phyloP scores from a whole-genome alignment of 371 early-diverging fungal species.

The Paraphysoderma sedebokerense region DNA sequence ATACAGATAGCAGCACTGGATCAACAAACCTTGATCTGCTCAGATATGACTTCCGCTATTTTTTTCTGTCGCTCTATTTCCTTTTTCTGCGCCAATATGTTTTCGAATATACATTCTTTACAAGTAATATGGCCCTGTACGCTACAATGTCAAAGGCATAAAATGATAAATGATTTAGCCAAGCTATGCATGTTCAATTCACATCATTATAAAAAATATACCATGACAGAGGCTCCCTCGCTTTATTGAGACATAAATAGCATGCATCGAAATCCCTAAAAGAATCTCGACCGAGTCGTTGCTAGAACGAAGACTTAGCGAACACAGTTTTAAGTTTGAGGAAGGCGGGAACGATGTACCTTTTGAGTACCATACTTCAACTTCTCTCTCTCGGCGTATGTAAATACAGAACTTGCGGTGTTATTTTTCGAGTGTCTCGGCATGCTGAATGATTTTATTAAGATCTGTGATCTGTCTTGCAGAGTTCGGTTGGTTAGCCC shows the following conservation, averaged over 20 bases:
- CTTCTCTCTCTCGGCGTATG: constrained; percentile 72
- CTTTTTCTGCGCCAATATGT: constrained; percentile 70
- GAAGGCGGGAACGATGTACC: constrained; percentile 18
- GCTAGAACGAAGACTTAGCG: constrained; percentile 16
- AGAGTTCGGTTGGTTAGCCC: too few relatives aligned
- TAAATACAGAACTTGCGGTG: constrained; percentile 86
- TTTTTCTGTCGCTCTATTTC: constrained; percentile 42
- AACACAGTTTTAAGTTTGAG: too few relatives aligned
- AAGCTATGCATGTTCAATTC: background rate
- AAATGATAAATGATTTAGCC: background rate
- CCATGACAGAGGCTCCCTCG: constrained; percentile 68
- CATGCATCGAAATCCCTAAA: constrained; percentile 77
- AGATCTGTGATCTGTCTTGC: too few relatives aligned
- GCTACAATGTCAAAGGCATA: constrained; percentile 6
- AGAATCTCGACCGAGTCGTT: constrained; percentile 73
- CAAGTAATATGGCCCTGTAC: constrained; percentile 67
- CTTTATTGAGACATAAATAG: constrained; percentile 72
- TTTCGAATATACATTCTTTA: constrained; percentile 76
- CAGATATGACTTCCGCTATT: constrained; percentile 11
- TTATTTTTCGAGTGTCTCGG: constrained; percentile 92
- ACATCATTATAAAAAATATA: constrained; percentile 4
- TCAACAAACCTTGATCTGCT: constrained; percentile 3
- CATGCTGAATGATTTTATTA: too few relatives aligned
- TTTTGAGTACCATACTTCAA: constrained; percentile 82
- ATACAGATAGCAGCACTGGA: too few relatives aligned